Percentiles rank a stretch among this genome's conserved stretches.
Conservation (phyloP, 2,329 filamentous ascomycete species). For the Sordariomycetes sp. region DNA sequence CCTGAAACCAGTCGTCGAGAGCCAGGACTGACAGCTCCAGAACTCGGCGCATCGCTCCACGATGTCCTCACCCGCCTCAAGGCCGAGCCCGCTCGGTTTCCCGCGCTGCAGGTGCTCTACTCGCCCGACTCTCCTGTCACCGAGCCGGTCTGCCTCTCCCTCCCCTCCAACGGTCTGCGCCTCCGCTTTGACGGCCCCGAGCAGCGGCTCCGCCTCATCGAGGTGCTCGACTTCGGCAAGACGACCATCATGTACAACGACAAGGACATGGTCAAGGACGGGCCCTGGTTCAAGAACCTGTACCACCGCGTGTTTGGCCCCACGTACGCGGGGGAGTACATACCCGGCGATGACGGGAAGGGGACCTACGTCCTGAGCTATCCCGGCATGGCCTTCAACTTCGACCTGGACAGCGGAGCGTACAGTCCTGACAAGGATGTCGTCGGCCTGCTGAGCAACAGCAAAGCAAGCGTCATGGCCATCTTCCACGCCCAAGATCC, state of each 20-base stretch:
- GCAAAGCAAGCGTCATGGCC: slow-evolving; percentile 76
- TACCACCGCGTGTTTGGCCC: slow-evolving; percentile 92
- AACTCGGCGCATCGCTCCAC: slow-evolving; percentile 83
- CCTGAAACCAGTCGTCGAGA: background rate
- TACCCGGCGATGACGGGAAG: slow-evolving; percentile 42
- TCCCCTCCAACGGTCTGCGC: slow-evolving; percentile 80
- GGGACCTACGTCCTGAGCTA: slow-evolving; percentile 90
- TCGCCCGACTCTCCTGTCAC: slow-evolving; percentile 65
- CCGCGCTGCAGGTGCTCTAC: slow-evolving; percentile 74
- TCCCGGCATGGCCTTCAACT: slow-evolving; percentile 88
- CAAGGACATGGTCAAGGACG: slow-evolving; percentile 64
- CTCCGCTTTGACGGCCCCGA: slow-evolving; percentile 90
- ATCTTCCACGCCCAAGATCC: slow-evolving; percentile 84
- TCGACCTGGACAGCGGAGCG: slow-evolving; percentile 63
- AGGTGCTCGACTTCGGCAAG: slow-evolving; percentile 83
- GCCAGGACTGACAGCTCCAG: slow-evolving; percentile 31
- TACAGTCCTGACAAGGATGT: slow-evolving; percentile 75
- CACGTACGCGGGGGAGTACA: slow-evolving; percentile 88
- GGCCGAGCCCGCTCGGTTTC: slow-evolving; percentile 73
- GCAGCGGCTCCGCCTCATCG: slow-evolving; percentile 82
- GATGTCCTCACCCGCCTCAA: slow-evolving; percentile 83
- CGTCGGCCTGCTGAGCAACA: slow-evolving; percentile 72
- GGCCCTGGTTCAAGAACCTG: slow-evolving; percentile 74
- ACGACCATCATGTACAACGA: slow-evolving; percentile 73
- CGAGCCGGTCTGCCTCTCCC: slow-evolving; percentile 63